Base-by-base conservation (phyloP, 208 protist genomes). In the Phytomonas francai region DNA sequence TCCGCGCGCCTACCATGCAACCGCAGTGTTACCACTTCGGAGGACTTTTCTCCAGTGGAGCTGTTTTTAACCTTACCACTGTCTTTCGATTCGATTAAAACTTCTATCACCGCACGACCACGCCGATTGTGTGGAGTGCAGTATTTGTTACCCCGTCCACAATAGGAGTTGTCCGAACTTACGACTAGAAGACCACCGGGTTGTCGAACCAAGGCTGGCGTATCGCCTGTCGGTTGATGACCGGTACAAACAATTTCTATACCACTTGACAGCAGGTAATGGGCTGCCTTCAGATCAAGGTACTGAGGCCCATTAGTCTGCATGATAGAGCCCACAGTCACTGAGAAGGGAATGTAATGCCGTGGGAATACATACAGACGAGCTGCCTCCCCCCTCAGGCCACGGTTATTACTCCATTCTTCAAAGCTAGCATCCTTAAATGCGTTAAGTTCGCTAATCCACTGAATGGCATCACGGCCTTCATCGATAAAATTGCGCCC, bases 161-260 rank as follows among this genome's bases (percentile, higher is more conserved):
- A 91, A 76, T 94, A 94, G 2, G 88, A 94, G 74, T 87, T 97
- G 71, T 97, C 91, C 0, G 85, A 87, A 12, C 71, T 74, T 30
- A 94, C 60, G 59, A 84, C 78, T n/a, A 77, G 27, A 34, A 95
- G 74, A 34, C 82, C 80, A 36, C 80, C 84, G 25, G 87, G 87
- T 69, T 92, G 84, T 9, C 77, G 79, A 29, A 94, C 81, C 59
- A 95, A 68, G 1, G 78, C 74, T 0, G 92, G 89, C 11, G 76
- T 79, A 70, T 97, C 89, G 31, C 92, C 92, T 22, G 74, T 34
- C 8, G 92, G 92, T 66, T 92, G 81, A 66, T 97, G 92, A 9
- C 92, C 92, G 6, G 68, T 59, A 69, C 87, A 94, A 49, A 97
- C 80, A 19, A 74, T 79, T 51, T 74, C 59, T 32, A 97, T 73